These are phyloP conservation scores for Auxenochlorella protothecoides DNA, from an alignment of 139 green algal genomes.

Conservation along the genomic window DNA sequence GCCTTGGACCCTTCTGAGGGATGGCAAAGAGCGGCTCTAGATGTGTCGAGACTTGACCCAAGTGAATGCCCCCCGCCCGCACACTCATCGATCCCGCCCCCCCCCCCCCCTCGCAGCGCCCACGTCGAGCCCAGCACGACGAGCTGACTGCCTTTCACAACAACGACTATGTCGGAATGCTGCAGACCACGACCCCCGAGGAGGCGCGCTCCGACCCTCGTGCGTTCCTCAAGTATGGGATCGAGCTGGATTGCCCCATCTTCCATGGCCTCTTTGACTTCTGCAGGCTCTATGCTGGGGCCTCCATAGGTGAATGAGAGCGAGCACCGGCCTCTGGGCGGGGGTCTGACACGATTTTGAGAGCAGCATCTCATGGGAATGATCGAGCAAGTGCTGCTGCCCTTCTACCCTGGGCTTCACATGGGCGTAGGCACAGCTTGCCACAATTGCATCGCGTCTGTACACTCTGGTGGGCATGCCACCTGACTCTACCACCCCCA, in stretches of 20 bases:
- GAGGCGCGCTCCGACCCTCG: slow-evolving; percentile 21
- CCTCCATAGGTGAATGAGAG: slow-evolving; percentile 38
- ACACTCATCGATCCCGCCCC: neutral
- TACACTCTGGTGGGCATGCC: too few species aligned
- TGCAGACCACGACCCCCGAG: slow-evolving; percentile 63
- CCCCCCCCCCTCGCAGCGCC: slow-evolving; percentile 37
- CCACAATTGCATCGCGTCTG: too few species aligned
- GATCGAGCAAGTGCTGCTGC: too few species aligned
- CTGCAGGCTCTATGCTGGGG: slow-evolving; percentile 78
- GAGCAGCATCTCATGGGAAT: too few species aligned
- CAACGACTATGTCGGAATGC: slow-evolving; percentile 74
- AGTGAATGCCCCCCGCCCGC: too few species aligned
- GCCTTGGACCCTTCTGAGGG: neutral
- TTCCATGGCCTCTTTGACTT: slow-evolving; percentile 79
- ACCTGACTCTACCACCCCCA: too few species aligned
- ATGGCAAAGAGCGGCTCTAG: too few species aligned
- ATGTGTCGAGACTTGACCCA: too few species aligned
- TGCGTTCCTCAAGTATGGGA: slow-evolving; percentile 56
- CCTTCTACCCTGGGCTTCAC: too few species aligned
- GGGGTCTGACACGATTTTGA: too few species aligned
- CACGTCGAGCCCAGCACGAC: slow-evolving; percentile 56
- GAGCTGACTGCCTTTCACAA: slow-evolving; percentile 86
- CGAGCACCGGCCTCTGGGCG: too few species aligned
- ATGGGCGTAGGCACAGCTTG: too few species aligned
- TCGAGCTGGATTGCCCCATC: slow-evolving; percentile 85